Base-by-base conservation (phyloP, 2,329 filamentous ascomycete genomes). In the Paracoccidioides lutzii region DNA sequence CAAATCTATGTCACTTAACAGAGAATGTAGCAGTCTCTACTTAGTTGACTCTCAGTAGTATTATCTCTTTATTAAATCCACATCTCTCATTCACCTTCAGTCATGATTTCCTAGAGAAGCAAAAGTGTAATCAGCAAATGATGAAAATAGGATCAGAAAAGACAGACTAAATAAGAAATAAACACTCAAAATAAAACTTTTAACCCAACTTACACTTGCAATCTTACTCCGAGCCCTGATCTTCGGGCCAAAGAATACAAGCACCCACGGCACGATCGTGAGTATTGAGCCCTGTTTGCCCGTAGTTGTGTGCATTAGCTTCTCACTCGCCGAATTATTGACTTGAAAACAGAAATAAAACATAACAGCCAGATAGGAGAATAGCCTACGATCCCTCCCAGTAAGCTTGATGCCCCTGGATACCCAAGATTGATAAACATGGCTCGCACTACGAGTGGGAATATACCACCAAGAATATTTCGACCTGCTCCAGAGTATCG, bases 241-340 rank as follows among this genome's bases (percentile, higher is more conserved):
- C 60, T 66, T 79, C 38, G 85, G 82, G 0, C 90, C 91, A 61
- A 82, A 93, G 37, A 93, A 81, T 0, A 90, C 80, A 53, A 96
- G 69, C 0, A 90, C 82, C 87, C 89, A 96, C 0, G 90, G 91
- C n/a, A 95, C 89, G 1, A 87, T 67, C 0, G 87, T 90, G 59
- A 96, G 69, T 1, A 79, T 56, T 2, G 75, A 73, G 2, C 78
- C 79, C 67, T 73, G 32, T 38, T 30, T 35, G n/a, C 51, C n/a
- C 48, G n/a, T 14, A 22, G n/a, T n/a, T 22, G 22, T 14, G n/a
- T 3, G 10, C 28, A 41, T 57, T 51, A 52, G 58, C 42, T n/a
- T 22, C 22, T 22, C 22, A 2, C 22, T 22, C 22, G 22, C 1
- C 22, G 22, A 22, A 28, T 15, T 7, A n/a, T 2, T 37, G 2